These are phyloP conservation scores for Acacia crassicarpa DNA, from an alignment of 306 rosid species.

Conservation along the genomic window DNA sequence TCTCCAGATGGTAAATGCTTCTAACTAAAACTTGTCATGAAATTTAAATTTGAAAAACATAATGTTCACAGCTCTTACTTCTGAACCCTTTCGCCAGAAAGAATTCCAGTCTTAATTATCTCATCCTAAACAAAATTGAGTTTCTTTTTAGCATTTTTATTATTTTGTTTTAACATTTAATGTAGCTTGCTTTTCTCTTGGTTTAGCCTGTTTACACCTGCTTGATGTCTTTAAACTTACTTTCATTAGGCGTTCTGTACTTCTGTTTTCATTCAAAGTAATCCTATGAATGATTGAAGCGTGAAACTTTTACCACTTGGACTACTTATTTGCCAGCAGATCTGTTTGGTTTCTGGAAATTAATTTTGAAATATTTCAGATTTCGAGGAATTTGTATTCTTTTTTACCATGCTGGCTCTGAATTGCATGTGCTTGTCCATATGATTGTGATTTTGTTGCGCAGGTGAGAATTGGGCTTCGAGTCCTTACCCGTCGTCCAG, in stretches of 20 bases:
- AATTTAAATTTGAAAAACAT: background rate
- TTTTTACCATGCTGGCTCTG: background rate
- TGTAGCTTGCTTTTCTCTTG: background rate
- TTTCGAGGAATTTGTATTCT: background rate
- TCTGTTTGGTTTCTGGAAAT: slow-evolving; percentile 18
- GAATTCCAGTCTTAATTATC: background rate
- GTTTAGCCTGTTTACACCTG: slow-evolving; percentile 15
- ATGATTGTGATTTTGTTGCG: background rate
- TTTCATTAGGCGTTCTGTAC: background rate
- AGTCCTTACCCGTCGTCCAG: slow-evolving; percentile 86
- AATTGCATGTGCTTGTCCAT: background rate
- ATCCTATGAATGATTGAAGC: slow-evolving; percentile 4
- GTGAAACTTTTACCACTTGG: background rate
- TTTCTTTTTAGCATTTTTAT: background rate
- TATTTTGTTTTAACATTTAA: background rate
- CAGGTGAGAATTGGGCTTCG: slow-evolving; percentile 90
- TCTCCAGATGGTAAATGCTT: slow-evolving; percentile 68
- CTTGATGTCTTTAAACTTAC: slow-evolving; percentile 11
- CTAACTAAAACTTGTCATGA: background rate
- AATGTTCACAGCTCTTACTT: background rate
- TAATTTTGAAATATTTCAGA: slow-evolving; percentile 44
- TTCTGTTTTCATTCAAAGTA: background rate
- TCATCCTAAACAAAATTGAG: background rate
- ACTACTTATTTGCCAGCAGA: background rate
- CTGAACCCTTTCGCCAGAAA: background rate